These are phyloP conservation scores for Paramecium tetraurelia DNA, from an alignment of 73 alveolate genomes.

Conservation along the genomic window DNA sequence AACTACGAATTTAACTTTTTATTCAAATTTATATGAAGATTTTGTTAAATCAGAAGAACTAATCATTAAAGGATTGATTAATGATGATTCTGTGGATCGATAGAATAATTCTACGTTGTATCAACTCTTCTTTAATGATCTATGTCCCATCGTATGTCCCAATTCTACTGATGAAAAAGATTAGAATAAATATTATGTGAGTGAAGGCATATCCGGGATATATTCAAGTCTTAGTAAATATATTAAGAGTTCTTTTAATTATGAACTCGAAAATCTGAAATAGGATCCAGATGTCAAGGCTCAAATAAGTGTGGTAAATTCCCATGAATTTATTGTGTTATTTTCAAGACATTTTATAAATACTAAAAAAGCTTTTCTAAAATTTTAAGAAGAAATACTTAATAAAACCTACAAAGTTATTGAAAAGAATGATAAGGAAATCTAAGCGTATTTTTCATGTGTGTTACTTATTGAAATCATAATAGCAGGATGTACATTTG, in stretches of 20 bases:
- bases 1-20: not conserved
- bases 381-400: not conserved
- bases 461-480: not conserved
- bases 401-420: not conserved
- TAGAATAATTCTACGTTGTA: not conserved
- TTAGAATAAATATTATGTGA: not conserved
- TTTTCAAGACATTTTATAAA: not conserved
- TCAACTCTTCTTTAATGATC: not conserved
- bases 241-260: not conserved
- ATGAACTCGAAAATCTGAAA: not conserved
- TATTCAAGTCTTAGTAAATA: not conserved
- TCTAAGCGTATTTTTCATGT: not conserved
- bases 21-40: not conserved
- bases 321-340: not conserved
- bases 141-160: not conserved
- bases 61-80: not conserved
- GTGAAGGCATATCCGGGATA: not conserved
- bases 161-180: not conserved
- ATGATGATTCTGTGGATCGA: not conserved
- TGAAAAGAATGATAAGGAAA: not conserved
- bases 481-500: not conserved
- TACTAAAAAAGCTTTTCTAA: not conserved
- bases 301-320: not conserved
- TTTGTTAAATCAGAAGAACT: not conserved
- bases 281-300: not conserved